Conservation (phyloP, 306 rosid genomes). For the Amphicarpaea edgeworthii region DNA sequence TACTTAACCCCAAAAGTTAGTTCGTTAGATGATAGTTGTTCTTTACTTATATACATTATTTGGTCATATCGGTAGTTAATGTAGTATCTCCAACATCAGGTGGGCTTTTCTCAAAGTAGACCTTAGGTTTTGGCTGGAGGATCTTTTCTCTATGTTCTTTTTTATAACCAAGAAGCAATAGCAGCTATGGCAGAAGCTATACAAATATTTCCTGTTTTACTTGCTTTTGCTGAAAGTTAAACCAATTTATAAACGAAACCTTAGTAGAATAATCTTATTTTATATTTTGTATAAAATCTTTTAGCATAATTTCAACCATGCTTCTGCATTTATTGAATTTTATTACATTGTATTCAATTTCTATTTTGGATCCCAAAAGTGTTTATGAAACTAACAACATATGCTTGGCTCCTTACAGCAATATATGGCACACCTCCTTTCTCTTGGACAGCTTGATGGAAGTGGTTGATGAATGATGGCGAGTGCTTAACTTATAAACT, state of each 20-base stretch:
- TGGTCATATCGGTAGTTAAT: too few species aligned
- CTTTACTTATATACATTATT: too few species aligned
- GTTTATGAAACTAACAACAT: slow-evolving; percentile 10
- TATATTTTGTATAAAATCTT: neutral
- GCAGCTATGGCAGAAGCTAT: neutral
- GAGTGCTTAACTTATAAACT: slow-evolving; percentile 43
- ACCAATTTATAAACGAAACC: neutral
- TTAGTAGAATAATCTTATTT: neutral
- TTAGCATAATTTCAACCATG: slow-evolving; percentile 4
- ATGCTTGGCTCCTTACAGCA: slow-evolving; percentile 62
- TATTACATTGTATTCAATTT: neutral
- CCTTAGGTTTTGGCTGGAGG: neutral
- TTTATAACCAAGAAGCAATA: slow-evolving; percentile 3
- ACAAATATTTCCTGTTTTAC: neutral
- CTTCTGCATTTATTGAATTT: slow-evolving; percentile 26
- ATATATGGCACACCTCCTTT: slow-evolving; percentile 94
- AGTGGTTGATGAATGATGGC: slow-evolving; percentile 76
- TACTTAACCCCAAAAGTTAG: neutral
- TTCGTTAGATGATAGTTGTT: neutral
- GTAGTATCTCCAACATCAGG: too few species aligned
- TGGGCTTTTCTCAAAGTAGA: neutral
- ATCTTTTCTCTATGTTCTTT: neutral
- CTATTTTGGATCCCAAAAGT: slow-evolving; percentile 11
- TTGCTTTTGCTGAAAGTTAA: slow-evolving; percentile 10
- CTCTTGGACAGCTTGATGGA: slow-evolving; percentile 90